Evolutionary conservation across 768 basidiomycete species (phyloP).

Genomic region (Rhodotorula paludigena): DNA sequence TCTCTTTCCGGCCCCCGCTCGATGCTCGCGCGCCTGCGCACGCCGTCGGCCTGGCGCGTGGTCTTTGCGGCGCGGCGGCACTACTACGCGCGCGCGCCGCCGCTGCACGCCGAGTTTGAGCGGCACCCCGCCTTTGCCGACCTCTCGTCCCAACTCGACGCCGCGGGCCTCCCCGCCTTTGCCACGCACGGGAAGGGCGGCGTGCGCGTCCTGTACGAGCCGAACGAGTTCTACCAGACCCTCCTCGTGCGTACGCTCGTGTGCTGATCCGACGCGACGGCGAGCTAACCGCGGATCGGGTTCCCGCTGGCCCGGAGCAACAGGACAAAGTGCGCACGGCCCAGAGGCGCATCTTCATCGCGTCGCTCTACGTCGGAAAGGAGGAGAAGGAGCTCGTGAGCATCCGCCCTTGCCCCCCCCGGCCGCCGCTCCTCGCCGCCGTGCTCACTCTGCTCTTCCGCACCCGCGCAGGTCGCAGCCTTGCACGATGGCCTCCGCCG

Average conservation of each 20-base stretch:
- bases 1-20: no score
- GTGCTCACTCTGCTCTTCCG: neutral
- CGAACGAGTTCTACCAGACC: constrained; percentile 57
- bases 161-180: constrained; percentile 51
- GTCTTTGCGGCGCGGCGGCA: neutral
- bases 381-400: constrained; percentile 74
- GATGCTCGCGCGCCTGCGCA: neutral
- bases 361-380: constrained; percentile 80
- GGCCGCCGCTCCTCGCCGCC: no score
- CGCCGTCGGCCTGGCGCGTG: neutral
- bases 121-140: constrained; percentile 20
- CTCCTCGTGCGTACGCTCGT: constrained; percentile 53
- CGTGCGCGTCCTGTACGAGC: constrained; percentile 58
- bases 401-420: constrained; percentile 43
- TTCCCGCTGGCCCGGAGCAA: neutral
- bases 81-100: neutral
- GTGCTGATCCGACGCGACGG: neutral
- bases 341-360: constrained; percentile 73
- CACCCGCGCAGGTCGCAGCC: constrained; percentile 60
- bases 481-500: constrained; percentile 58
- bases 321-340: constrained; percentile 77
- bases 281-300: neutral
- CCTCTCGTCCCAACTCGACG: constrained; percentile 9
- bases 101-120: constrained; percentile 11
- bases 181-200: constrained; percentile 50